Base-by-base conservation (phyloP, 2,329 filamentous ascomycete genomes). In the Fusarium succisae region DNA sequence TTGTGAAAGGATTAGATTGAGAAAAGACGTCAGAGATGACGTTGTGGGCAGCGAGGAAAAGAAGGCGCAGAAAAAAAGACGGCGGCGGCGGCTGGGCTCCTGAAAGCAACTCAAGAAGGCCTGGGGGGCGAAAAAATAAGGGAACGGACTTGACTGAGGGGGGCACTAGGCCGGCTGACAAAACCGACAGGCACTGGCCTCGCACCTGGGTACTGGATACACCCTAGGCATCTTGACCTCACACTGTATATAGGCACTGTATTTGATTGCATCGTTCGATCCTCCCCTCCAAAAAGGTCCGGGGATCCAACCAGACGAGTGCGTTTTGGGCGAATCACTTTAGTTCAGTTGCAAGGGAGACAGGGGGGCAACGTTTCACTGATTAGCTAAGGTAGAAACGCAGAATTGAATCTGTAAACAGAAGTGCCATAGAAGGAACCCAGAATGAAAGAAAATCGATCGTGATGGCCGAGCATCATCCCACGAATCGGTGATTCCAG, bases 21-120 rank as follows among this genome's bases (percentile, higher is more conserved):
- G 70, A 78, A 79, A 84, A 85, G 83, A 85, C 83, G 83, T 85
- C 83, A 85, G 83, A 84, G 83, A 85, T 85, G 83, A 85, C 83
- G 83, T 85, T 85, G 82, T 80, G 80, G 79, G 78, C 77, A 80
- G 75, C 80, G 78, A 78, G 76, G 55, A 70, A 66, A 82, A 82
- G 79, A 80, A 80, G 81, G 77, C 79, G 80, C 80, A 81, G 76
- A 79, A 77, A 76, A 74, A 80, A 74, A 79, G 75, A 75, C 78
- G 79, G 76, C 78, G 80, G 76, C 72, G 68, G 76, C 72, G 68
- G 79, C 78, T 78, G 78, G 75, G 78, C 77, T 77, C 72, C 73
- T 78, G 72, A 76, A 74, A 79, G 69, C 68, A 74, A 71, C 75
- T 74, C 67, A 72, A 55, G 37, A 39, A 57, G 45, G 45, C 50